These are phyloP conservation scores for Dillenia turbinata DNA, from an alignment of 164 flowering plant genomes.

Conservation along the genomic window DNA sequence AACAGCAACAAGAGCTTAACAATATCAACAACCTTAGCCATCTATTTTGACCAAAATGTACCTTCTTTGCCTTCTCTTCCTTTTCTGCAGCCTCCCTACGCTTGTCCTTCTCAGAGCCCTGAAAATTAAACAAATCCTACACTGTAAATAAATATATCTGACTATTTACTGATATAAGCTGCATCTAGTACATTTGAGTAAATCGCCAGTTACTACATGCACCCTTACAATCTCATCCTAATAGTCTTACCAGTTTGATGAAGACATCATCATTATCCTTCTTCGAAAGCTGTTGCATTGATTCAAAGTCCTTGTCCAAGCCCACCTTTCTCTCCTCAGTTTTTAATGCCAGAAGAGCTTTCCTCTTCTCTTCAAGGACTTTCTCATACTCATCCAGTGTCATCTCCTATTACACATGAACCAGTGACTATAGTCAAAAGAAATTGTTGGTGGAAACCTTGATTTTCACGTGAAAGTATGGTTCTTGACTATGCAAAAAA, in stretches of 20 bases:
- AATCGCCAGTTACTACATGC: no score
- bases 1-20: no score
- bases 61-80: constrained; percentile 80
- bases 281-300: constrained; percentile 78
- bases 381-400: constrained; percentile 88
- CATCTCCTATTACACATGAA: constrained; percentile 57
- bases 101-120: constrained; percentile 86
- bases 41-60: constrained; percentile 3
- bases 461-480: not conserved
- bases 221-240: no score
- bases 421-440: no score
- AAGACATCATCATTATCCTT: constrained; percentile 72
- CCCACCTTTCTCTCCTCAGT: constrained; percentile 74
- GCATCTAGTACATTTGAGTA: no score
- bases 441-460: no score
- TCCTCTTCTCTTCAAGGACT: constrained; percentile 84
- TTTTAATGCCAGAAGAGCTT: constrained; percentile 58
- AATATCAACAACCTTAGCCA: no score
- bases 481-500: not conserved
- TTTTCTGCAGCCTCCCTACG: constrained; percentile 65
- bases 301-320: constrained; percentile 57
- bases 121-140: constrained; percentile 7
- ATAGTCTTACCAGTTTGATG: constrained; percentile 54
- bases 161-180: no score
- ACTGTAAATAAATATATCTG: no score